Conservation (phyloP, 2,329 filamentous ascomycete genomes). For the Ascocoryne sarcoides region DNA sequence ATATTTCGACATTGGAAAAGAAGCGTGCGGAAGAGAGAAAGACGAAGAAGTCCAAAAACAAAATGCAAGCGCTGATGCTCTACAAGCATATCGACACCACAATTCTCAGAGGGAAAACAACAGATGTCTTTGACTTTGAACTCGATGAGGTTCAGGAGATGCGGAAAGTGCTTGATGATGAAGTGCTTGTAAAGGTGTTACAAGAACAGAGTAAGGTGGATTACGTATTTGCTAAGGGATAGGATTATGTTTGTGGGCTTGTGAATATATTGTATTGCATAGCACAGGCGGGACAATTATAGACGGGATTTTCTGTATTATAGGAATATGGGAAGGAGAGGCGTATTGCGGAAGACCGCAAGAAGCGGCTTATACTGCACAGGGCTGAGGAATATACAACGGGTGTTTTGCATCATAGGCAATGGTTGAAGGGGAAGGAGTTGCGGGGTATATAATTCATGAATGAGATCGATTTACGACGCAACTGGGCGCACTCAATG, state of each 20-base stretch:
- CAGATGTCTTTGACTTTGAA: constrained; percentile 26
- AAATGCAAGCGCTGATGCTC: constrained; percentile 43
- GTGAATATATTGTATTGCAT: constrained; percentile 6
- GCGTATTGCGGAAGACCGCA: too few relatives aligned
- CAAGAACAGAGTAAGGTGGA: constrained; percentile 36
- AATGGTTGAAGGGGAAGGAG: too few relatives aligned
- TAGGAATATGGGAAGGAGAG: too few relatives aligned
- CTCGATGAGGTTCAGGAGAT: constrained; percentile 28
- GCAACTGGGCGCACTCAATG: too few relatives aligned
- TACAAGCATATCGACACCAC: constrained; percentile 43
- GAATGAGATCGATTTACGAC: too few relatives aligned
- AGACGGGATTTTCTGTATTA: too few relatives aligned
- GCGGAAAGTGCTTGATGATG: constrained; percentile 37
- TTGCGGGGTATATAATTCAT: too few relatives aligned
- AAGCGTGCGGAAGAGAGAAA: constrained; percentile 29
- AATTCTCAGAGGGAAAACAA: constrained; percentile 27
- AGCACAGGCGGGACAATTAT: constrained; percentile 9
- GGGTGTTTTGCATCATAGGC: too few relatives aligned
- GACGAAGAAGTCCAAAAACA: constrained; percentile 27
- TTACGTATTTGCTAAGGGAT: constrained; percentile 39
- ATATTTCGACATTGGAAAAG: constrained; percentile 37
- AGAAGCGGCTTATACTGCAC: too few relatives aligned
- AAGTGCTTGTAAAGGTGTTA: constrained; percentile 39
- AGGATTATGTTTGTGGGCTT: constrained; percentile 1
- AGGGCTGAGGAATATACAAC: too few relatives aligned